These are phyloP conservation scores for Cyclospora cayetanensis DNA, from an alignment of 169 alveolate species.

Conservation along the genomic window DNA sequence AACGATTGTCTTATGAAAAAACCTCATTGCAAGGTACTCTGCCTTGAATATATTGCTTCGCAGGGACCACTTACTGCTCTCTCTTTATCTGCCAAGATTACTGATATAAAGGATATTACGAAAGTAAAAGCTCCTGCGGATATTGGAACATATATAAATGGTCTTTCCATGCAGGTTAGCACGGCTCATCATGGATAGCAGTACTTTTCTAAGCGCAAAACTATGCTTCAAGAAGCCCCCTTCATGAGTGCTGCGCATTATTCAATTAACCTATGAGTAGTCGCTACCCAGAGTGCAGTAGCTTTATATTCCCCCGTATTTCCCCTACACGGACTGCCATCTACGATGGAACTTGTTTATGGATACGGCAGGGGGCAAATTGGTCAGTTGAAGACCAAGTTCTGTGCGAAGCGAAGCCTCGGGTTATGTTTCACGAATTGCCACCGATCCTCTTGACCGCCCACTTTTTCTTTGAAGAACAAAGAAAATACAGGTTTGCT, in stretches of 20 bases:
- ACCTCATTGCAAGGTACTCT: too few relatives aligned
- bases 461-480: background rate
- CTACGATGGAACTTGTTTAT: background rate
- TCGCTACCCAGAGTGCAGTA: too few relatives aligned
- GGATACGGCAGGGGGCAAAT: conserved; percentile 35
- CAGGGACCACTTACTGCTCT: conserved; percentile 45
- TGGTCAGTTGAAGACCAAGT: conserved; percentile 5
- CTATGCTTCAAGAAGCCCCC: too few relatives aligned
- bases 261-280: background rate
- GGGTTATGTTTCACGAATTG: conserved; percentile 35
- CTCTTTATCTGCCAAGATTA: conserved; percentile 20
- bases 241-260: too few relatives aligned
- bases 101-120: background rate
- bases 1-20: background rate
- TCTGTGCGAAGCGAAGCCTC: conserved; percentile 25
- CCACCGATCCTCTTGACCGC: conserved; percentile 40
- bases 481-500: conserved; percentile 6
- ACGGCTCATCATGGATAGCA: background rate
- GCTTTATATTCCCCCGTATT: background rate
- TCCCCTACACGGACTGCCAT: background rate
- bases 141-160: background rate
- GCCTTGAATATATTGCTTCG: too few relatives aligned
- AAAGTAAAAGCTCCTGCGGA: background rate
- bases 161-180: conserved; percentile 30
- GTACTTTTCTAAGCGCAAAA: too few relatives aligned